Base-by-base conservation (phyloP, 1,139 yeast species). In the Blastobotrys buckinghamii region DNA sequence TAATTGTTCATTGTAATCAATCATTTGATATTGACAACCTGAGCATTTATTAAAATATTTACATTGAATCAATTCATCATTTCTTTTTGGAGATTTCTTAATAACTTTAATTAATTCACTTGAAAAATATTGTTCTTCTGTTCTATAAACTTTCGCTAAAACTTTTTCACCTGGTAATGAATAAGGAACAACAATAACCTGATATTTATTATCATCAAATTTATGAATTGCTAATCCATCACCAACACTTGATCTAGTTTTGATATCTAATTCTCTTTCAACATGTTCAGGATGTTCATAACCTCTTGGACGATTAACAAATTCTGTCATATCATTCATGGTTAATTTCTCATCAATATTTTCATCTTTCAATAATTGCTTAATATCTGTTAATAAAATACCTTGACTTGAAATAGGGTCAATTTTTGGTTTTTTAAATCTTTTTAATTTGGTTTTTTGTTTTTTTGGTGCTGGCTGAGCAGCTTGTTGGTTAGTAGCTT, bases 11-110 rank as follows among this genome's bases (percentile, higher is more conserved):
- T 74, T 74, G 64, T 92, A 92, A 1, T 77, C 73, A 26, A 89
- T 72, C 67, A 81, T 81, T 65, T 92, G 98, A 65, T 82, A 88
- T 67, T 92, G 98, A 65, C 97, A 90, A 6, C 98, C 98, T 0
- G 85, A 80, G 61, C 97, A 90, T 50, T 75, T 75, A 16, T 88
- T 82, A 67, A 90, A 92, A 61, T 89, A 85, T 47, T 76, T 72
- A 70, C 97, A 94, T 39, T 65, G 67, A 47, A 85, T 75, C 37
- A 78, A 59, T 1, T 65, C 62, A 55, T 87, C 79, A 53, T 87
- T 70, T 54, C 89, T 72, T 42, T 70, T 61, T 0, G 65, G 56
- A 1, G 90, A 74, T 2, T 74, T 62, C 4, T 60, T 56, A 1
- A 65, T 57, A 6, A 92, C 79, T 39, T 73, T 66, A 30, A 86